phyloP scores from a whole-genome alignment of 345 rosid genomes.

The Lepidium sativum region DNA sequence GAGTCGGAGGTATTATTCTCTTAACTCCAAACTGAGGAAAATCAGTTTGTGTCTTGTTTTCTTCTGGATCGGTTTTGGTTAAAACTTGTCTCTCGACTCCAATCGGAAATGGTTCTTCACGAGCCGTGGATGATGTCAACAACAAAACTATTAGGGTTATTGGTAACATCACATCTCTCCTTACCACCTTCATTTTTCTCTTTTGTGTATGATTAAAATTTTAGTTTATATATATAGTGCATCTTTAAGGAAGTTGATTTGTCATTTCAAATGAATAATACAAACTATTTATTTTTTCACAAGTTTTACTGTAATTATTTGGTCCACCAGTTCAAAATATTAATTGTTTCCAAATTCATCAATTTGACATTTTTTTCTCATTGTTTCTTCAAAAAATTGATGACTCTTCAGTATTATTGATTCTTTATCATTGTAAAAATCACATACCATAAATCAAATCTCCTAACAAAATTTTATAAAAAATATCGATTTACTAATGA shows the following conservation, averaged over 20 bases:
- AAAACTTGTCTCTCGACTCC: not conserved
- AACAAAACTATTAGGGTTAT: not conserved
- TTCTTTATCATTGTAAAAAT: not conserved
- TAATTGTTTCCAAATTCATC: not conserved
- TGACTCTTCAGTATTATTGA: not conserved
- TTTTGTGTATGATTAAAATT: too few relatives aligned
- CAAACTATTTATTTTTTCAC: not conserved
- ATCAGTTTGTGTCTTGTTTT: not conserved
- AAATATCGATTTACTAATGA: too few relatives aligned
- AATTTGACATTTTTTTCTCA: not conserved
- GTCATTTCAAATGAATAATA: not conserved
- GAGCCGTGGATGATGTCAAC: not conserved
- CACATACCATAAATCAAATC: too few relatives aligned
- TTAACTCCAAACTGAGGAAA: not conserved
- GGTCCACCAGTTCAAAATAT: not conserved
- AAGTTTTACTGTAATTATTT: not conserved
- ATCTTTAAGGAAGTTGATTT: not conserved
- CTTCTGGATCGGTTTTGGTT: not conserved
- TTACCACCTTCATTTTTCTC: not conserved
- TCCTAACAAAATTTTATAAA: too few relatives aligned
- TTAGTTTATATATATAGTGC: not conserved
- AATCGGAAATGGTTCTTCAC: not conserved
- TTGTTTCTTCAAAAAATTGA: not conserved
- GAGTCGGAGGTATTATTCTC: not conserved
- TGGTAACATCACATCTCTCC: not conserved